Conservation (phyloP, 768 basidiomycete species). For the Glaciozyma antarctica region DNA sequence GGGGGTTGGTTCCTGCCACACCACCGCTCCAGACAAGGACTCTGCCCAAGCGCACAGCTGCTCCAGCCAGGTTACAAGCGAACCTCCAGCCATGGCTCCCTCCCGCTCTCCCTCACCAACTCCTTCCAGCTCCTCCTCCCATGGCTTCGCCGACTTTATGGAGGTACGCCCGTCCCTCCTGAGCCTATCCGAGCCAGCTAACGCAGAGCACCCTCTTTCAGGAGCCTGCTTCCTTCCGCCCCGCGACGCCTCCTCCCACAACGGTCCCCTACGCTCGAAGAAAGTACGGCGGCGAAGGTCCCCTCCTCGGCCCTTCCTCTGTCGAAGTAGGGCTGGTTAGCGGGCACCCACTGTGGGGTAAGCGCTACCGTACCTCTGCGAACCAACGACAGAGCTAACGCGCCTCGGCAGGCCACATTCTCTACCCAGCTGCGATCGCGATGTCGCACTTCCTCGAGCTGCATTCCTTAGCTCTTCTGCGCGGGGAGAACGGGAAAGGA, state of each 20-base stretch:
- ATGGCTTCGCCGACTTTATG: constrained; percentile 1
- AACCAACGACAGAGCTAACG: background rate
- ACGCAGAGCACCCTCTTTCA: background rate
- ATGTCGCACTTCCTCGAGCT: constrained; percentile 36
- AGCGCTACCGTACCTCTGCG: background rate
- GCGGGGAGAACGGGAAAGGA: constrained; percentile 18
- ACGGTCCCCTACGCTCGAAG: constrained; percentile 15
- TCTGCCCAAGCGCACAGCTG: too few species aligned
- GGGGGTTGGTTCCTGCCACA: too few species aligned
- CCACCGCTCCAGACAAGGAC: too few species aligned
- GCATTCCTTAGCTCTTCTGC: constrained; percentile 31
- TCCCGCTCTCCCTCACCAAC: background rate
- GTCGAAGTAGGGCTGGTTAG: constrained; percentile 28
- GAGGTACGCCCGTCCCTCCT: background rate
- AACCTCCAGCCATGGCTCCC: background rate
- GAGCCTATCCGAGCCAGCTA: background rate
- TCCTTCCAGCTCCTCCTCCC: background rate
- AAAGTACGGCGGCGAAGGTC: constrained; percentile 16
- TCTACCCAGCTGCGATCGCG: constrained; percentile 37
- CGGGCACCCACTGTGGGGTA: constrained; percentile 32
- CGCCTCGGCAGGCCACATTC: constrained; percentile 33
- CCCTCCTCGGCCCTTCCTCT: background rate
- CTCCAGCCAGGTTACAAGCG: too few species aligned
- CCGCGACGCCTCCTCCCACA: constrained; percentile 24
- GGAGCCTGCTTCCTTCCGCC: constrained; percentile 25